Evolutionary conservation across 192 early-diverging fungal species (phyloP), one percentile per base, ranked within the genome.

Genomic region (Coemansia sp.): DNA sequence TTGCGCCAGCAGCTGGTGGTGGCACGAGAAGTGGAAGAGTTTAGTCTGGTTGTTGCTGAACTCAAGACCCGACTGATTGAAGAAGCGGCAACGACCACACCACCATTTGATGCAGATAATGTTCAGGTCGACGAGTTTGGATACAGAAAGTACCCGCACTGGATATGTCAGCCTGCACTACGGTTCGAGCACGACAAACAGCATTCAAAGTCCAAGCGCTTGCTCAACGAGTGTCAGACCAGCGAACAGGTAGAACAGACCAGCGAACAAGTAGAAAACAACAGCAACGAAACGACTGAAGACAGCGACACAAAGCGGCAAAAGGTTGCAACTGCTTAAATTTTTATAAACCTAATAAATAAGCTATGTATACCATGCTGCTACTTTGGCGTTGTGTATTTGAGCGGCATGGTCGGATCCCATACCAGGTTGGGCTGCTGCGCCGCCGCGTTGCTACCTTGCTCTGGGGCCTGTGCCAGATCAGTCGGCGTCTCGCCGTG

Each of bases 1-100:
- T 66, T 97, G 23, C 86, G 97, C 27, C 83, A 87, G 21, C 75
- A 77, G 39, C 82, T 98, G 23, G 92, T 82, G 0, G 77, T 82
- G 8, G 88, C 85, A 7, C 68, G 72, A 29, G 81, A 77, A 0
- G 57, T 88, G 29, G 89, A 91, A 2, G 90, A 84, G 0, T 83
- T 93, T 54, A 63, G 73, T 39, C 31, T 65, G 51, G 61, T 74
- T 49, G 65, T 70, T 64, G 76, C 65, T 3, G 80, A 90, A 0
- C 80, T 88, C 1, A 64, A 84, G 35, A 75, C 83, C 14, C 59
- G 75, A 27, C 56, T 82, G 50, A 43, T 65, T 1, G 74, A 82
- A 17, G 65, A 69, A 0, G 55, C 56, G 10, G 41, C 39, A 2
- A 56, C 50, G 16, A 60, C 59, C 16, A 37, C 7, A 8, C 31